Evolutionary conservation across 495 filamentous ascomycete genomes (phyloP).

Genomic region (Elaphomyces granulatus): DNA sequence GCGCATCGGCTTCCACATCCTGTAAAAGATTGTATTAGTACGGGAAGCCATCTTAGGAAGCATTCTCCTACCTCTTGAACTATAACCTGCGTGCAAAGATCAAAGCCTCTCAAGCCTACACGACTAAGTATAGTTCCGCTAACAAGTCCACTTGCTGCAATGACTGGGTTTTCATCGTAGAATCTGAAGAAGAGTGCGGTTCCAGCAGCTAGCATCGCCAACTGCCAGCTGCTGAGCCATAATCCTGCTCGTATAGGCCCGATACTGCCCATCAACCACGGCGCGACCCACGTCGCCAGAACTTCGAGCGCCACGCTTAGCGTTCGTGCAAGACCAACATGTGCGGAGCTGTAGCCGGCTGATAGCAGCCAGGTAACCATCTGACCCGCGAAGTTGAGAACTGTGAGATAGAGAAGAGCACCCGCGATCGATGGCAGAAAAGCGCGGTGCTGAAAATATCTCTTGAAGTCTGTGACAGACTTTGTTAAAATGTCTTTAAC

Average conservation of each 20-base stretch:
- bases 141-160: slow-evolving; percentile 24
- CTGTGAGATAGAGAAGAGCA: slow-evolving; percentile 28
- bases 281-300: slow-evolving; percentile 35
- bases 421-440: slow-evolving; percentile 26
- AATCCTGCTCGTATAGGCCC: slow-evolving; percentile 35
- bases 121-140: slow-evolving; percentile 33
- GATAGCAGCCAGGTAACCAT: slow-evolving; percentile 31
- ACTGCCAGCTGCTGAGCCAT: slow-evolving; percentile 41
- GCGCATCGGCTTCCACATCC: slow-evolving; percentile 28
- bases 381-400: slow-evolving; percentile 25
- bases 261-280: slow-evolving; percentile 30
- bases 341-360: slow-evolving; percentile 17
- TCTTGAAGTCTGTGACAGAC: slow-evolving; percentile 5
- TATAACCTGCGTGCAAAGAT: slow-evolving; percentile 39
- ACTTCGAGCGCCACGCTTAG: slow-evolving; percentile 29
- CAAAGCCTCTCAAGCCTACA: slow-evolving; percentile 43
- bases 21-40: too few relatives aligned
- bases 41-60: too few relatives aligned
- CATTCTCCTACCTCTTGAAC: slow-evolving; percentile 35
- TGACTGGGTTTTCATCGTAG: too few relatives aligned
- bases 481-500: too few relatives aligned
- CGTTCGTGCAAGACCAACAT: slow-evolving; percentile 26
- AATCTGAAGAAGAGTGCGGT: slow-evolving; percentile 24
- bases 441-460: slow-evolving; percentile 18
- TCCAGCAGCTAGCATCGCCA: slow-evolving; percentile 22